Evolutionary conservation across 1,284 basidiomycete genomes (phyloP).

Genomic region (Trametes pubescens): DNA sequence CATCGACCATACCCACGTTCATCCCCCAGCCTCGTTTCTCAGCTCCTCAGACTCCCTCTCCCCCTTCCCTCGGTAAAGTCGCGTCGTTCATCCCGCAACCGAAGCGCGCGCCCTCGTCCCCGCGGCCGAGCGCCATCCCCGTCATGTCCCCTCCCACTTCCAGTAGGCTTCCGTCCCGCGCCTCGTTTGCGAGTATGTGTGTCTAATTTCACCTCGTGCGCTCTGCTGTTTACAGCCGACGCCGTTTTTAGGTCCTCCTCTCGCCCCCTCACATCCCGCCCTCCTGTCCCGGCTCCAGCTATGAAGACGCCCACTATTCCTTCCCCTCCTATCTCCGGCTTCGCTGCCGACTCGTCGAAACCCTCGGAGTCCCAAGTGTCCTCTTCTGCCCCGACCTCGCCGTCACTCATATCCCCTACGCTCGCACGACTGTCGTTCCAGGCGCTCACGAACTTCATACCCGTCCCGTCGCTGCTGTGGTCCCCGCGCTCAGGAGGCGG

Average conservation of each 20-base stretch:
- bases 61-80: constrained; percentile 38
- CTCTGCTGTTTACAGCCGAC: constrained; percentile 30
- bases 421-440: constrained; percentile 54
- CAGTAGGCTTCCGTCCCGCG: constrained; percentile 39
- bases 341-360: constrained; percentile 24
- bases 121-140: constrained; percentile 40
- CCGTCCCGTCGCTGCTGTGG: constrained; percentile 60
- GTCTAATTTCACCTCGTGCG: constrained; percentile 29
- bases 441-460: constrained; percentile 65
- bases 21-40: constrained; percentile 55
- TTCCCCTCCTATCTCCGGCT: constrained; percentile 14
- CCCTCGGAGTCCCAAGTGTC: constrained; percentile 22
- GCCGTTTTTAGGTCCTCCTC: constrained; percentile 30
- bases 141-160: constrained; percentile 38
- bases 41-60: constrained; percentile 37
- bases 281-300: constrained; percentile 34
- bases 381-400: constrained; percentile 36
- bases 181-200: constrained; percentile 41
- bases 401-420: constrained; percentile 59
- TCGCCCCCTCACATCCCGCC: constrained; percentile 32
- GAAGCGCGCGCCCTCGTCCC: constrained; percentile 37
- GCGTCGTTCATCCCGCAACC: constrained; percentile 65
- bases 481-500: constrained; percentile 37
- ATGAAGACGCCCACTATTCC: constrained; percentile 29
- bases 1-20: constrained; percentile 53